Evolutionary conservation across 441 rosid species (phyloP).

Genomic region (Viola pubescens): DNA sequence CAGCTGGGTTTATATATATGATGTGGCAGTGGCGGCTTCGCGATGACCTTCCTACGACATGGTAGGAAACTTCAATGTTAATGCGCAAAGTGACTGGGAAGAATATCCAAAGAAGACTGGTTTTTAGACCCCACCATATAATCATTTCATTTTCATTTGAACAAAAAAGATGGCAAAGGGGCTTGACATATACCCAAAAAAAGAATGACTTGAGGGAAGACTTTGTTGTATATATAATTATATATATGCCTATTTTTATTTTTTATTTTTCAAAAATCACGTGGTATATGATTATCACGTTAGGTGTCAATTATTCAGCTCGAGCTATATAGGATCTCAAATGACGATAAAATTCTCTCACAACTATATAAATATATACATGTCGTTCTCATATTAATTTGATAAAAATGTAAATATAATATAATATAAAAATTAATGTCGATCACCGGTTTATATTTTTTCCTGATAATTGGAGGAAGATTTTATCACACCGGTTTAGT

Average conservation of each 20-base stretch:
- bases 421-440: no score
- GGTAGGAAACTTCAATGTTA: slow-evolving; percentile 39
- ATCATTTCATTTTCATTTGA: neutral
- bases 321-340: no score
- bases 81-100: slow-evolving; percentile 13
- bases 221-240: neutral
- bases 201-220: slow-evolving; percentile 28
- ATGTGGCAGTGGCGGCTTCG: slow-evolving; percentile 20
- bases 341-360: no score
- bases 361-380: no score
- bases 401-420: no score
- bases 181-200: neutral
- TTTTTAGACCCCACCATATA: neutral
- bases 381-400: no score
- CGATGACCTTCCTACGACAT: slow-evolving; percentile 25
- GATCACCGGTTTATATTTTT: no score
- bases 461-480: no score
- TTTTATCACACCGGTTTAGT: no score
- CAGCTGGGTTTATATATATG: neutral
- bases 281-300: no score
- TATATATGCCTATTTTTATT: neutral
- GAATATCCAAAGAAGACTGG: neutral
- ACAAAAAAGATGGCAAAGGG: neutral
- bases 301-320: no score
- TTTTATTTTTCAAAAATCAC: neutral